Percentiles rank a stretch among this genome's conserved stretches.
These are phyloP conservation scores for Lactarius pseudohatsudake DNA, from an alignment of 768 basidiomycete species.

Conservation along the genomic window DNA sequence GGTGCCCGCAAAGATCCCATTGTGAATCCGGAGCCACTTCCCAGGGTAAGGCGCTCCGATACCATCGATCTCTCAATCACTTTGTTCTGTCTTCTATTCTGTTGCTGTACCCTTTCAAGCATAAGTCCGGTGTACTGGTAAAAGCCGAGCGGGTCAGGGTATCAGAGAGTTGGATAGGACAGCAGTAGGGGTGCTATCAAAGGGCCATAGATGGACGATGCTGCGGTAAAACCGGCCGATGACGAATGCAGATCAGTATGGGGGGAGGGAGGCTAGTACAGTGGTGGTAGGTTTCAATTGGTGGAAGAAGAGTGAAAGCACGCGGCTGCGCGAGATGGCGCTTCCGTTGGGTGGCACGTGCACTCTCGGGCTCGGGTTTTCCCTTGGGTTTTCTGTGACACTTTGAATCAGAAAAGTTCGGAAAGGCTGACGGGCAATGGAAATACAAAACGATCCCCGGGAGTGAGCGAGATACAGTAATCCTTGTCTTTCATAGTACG, in stretches of 20 bases:
- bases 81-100: neutral
- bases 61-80: too few relatives aligned
- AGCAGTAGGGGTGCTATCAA: neutral
- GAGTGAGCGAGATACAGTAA: neutral
- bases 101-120: neutral
- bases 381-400: neutral
- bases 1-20: neutral
- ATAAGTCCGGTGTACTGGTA: neutral
- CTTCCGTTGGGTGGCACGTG: neutral
- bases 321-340: neutral
- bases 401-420: neutral
- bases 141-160: neutral
- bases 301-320: neutral
- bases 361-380: neutral
- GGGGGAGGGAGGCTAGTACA: neutral
- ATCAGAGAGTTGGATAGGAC: neutral
- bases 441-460: neutral
- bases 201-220: neutral
- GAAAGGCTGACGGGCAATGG: neutral
- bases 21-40: neutral
- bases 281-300: neutral
- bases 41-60: neutral
- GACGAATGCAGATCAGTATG: neutral
- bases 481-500: neutral
- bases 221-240: neutral